Base-by-base conservation (phyloP, 2,329 filamentous ascomycete genomes). In the Ceratocystis albifundus region DNA sequence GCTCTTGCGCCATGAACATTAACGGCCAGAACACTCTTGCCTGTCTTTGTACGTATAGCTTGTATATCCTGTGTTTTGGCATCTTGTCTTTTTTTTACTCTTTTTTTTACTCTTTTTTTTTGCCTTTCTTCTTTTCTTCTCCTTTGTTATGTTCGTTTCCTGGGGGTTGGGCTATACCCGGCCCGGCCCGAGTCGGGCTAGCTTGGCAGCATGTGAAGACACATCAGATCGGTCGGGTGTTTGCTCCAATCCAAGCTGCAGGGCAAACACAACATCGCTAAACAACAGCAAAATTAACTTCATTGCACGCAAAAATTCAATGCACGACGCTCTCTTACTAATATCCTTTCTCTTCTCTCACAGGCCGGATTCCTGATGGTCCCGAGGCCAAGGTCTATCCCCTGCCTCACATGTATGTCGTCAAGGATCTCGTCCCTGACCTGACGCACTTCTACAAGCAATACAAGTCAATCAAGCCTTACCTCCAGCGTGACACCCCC, bases 391-490 rank as follows among this genome's bases (percentile, higher is more conserved):
- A 96, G 81, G 92, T 99, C 78, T 99, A 99, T 81, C 94, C 94
- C 69, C 84, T 99, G 71, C 94, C 94, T 73, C 94, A 99, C 80
- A 96, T 92, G 77, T 99, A 96, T 79, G 90, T 99, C 72, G 92
- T 99, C 80, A 99, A 97, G 85, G 94, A 99, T 76, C 86, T 99
- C 69, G 94, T 99, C 44, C 93, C 94, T 68, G 94, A 99, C 76
- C 81, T 99, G 80, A 99, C 94, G 69, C 89, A 94, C 74, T 97
- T 99, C 81, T 99, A 99, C 86, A 97, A 97, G 84, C 94, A 99
- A 83, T 99, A 99, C 85, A 96, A 96, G 80, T 96, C 92, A 17
- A 96, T 99, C 80, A 96, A 97, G 86, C 94, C 94, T 55, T 99
- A 96, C 77, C 86, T 99, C 65, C 94, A 97, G 81, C 86, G 91